Evolutionary conservation across 176 grass and related monocot genomes (phyloP).

Genomic region (Bromus sterilis): DNA sequence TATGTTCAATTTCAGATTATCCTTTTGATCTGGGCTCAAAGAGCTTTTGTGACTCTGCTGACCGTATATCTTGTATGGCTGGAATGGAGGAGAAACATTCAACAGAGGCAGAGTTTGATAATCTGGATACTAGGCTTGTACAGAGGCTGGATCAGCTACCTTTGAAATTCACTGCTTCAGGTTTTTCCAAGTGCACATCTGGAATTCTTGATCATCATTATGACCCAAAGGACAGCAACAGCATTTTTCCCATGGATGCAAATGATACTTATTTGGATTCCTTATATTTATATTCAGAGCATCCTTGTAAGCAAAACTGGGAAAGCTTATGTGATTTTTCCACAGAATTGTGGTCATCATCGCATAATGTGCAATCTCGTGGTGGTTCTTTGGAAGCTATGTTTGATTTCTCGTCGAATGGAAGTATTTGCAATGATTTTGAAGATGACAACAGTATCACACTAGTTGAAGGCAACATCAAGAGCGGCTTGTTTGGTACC

Average conservation of each 20-base stretch:
- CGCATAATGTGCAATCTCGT: constrained; percentile 17
- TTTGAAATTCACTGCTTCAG: constrained; percentile 16
- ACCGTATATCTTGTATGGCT: constrained; percentile 16
- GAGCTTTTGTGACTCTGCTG: neutral
- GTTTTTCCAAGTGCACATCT: neutral
- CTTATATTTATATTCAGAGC: constrained; percentile 14
- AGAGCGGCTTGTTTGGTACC: neutral
- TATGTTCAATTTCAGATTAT: constrained; percentile 25
- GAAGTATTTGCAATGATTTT: constrained; percentile 15
- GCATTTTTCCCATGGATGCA: constrained; percentile 9
- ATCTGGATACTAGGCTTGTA: constrained; percentile 10
- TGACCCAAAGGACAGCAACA: neutral
- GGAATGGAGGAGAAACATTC: constrained; percentile 18
- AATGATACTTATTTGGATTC: constrained; percentile 8
- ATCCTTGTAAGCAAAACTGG: constrained; percentile 27
- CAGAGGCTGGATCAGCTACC: constrained; percentile 22
- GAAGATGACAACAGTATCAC: neutral
- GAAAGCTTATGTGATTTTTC: neutral
- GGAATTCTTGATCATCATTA: constrained; percentile 10
- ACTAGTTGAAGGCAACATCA: constrained; percentile 17
- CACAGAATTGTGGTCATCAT: constrained; percentile 20
- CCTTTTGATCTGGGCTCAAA: constrained; percentile 3
- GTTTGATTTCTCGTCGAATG: constrained; percentile 18
- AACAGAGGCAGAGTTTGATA: constrained; percentile 5
- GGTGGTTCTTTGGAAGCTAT: neutral